These are phyloP conservation scores for Triticum timopheevii DNA, from an alignment of 176 grass and related monocot species.

Conservation along the genomic window DNA sequence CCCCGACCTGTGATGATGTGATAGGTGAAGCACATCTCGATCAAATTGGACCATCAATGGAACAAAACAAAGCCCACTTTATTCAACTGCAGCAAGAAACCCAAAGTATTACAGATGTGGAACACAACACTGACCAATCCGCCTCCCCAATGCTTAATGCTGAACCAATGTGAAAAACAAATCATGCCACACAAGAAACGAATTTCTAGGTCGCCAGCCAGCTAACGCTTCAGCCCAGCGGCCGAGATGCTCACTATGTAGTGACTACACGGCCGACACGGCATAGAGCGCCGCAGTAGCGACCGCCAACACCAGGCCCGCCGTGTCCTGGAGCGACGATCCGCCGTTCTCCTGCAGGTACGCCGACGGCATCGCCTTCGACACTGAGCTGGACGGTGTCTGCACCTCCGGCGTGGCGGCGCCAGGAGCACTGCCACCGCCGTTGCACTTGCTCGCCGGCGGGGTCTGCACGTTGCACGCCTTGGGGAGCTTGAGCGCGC, in stretches of 20 bases:
- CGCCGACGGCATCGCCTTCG: conserved; percentile 36
- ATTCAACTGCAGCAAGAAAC: too few relatives aligned
- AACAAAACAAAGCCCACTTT: too few relatives aligned
- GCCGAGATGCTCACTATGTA: neutral
- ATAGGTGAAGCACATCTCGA: too few relatives aligned
- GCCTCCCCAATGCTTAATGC: neutral
- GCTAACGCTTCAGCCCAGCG: neutral
- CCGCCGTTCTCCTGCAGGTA: conserved; percentile 19
- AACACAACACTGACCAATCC: neutral
- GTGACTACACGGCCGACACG: neutral
- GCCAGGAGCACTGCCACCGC: neutral
- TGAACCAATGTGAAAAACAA: neutral
- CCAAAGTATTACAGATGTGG: neutral
- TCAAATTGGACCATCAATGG: too few relatives aligned
- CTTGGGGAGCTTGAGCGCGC: conserved; percentile 52
- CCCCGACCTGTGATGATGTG: too few relatives aligned
- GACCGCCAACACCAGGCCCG: conserved; percentile 10
- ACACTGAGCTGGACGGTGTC: neutral
- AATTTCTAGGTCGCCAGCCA: neutral
- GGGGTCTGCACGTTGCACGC: conserved; percentile 73
- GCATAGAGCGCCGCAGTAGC: conserved; percentile 15
- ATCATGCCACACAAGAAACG: neutral
- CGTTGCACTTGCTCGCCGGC: conserved; percentile 60
- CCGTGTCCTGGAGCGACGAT: neutral
- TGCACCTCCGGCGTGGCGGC: neutral